Evolutionary conservation across 169 alveolate genomes (phyloP), one percentile per base, ranked within the genome.

Genomic region (Cyclospora cayetanensis): DNA sequence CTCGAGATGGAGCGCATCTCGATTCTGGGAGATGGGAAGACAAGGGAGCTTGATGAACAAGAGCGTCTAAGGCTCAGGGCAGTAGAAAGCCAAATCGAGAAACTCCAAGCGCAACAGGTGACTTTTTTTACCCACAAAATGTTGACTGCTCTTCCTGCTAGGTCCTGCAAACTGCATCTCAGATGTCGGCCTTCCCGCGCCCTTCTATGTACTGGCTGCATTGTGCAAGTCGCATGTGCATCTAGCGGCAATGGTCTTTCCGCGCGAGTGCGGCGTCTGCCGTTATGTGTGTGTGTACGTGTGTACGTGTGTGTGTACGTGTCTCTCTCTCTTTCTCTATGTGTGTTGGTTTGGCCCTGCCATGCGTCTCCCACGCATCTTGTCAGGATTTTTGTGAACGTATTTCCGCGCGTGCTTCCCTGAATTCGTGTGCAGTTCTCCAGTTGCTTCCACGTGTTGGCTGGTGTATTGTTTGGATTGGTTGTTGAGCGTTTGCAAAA

Each of bases 1-100:
- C 94, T 96, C 37, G 98, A 96, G 68, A 96, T 96, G 98, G 98
- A 96, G 84, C 94, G 93, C 41, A 95, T 96, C 29, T 96, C 97
- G 4, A 93, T 94, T 31, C 65, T 74, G 42, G 95, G 95, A 1
- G 96, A 94, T 70, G 82, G 92, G 29, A 93, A 90, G 34, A 43
- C 35, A 46, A 35, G 68, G 39, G 52, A 37, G 31, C 92, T 31
- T 90, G 93, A 66, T 35, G 86, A 60, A 76, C 86, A 70, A 66
- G 79, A 91, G 88, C 42, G 39, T 68, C n/a, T 29, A 20, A 72
- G 90, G 65, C 79, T 91, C 80, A 53, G 65, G 25, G 55, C 74
- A 15, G 79, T 90, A 22, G 93, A 92, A 50, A 65, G 92, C 31
- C 53, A 82, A 63, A 41, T 93, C 20, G 92, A 76, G 37, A 52